These are phyloP conservation scores for Volvariella volvacea DNA, from an alignment of 1,284 basidiomycete genomes.

Conservation along the genomic window DNA sequence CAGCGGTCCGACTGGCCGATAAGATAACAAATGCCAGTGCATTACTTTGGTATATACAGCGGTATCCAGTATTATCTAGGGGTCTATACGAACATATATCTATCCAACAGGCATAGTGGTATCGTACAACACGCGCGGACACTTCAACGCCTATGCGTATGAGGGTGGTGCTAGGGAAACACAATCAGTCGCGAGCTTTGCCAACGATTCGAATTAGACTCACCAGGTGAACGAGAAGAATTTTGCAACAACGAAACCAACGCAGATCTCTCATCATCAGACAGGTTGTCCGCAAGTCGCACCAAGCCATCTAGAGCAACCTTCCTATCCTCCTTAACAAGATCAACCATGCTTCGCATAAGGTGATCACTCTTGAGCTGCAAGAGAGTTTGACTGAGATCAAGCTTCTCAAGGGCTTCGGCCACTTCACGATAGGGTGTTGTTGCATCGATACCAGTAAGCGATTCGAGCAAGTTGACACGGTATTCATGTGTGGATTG, in stretches of 20 bases:
- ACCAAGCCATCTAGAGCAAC: constrained; percentile 61
- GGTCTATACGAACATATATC: too few relatives aligned
- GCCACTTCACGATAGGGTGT: constrained; percentile 51
- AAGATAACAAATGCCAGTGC: too few relatives aligned
- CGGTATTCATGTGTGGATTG: constrained; percentile 56
- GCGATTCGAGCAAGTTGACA: constrained; percentile 46
- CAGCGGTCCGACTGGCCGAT: too few relatives aligned
- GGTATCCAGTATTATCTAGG: too few relatives aligned
- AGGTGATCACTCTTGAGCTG: constrained; percentile 64
- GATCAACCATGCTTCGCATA: constrained; percentile 50
- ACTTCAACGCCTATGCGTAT: constrained; percentile 16
- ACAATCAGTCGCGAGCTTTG: too few relatives aligned
- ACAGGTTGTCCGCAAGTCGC: constrained; percentile 62
- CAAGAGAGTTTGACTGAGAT: constrained; percentile 51
- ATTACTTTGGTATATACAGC: too few relatives aligned
- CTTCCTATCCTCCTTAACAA: constrained; percentile 64
- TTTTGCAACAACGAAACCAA: constrained; percentile 59
- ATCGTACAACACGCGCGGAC: too few relatives aligned
- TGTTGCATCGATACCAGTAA: constrained; percentile 47
- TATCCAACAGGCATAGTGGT: too few relatives aligned
- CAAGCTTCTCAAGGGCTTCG: constrained; percentile 59
- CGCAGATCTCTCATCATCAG: constrained; percentile 63
- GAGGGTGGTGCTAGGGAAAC: constrained; percentile 31
- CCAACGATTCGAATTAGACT: constrained; percentile 11
- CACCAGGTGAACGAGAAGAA: constrained; percentile 46